phyloP scores from a whole-genome alignment of 306 rosid species.

The Medicago arabica region DNA sequence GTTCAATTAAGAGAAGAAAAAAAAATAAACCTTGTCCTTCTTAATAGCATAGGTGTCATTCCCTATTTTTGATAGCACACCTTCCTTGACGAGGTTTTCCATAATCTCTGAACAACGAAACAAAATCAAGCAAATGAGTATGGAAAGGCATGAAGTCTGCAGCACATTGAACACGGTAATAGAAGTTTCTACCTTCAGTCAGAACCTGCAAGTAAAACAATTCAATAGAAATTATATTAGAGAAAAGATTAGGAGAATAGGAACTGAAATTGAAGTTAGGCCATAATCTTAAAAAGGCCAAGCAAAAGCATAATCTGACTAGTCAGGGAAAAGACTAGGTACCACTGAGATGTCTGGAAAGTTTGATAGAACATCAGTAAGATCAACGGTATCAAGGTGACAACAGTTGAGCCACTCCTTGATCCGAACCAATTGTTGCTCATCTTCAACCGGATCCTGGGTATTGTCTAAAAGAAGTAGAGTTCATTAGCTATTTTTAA shows the following conservation, averaged over 20 bases:
- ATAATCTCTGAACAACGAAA: slow-evolving; percentile 65
- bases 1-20: slow-evolving; percentile 18
- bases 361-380: slow-evolving; percentile 77
- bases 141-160: slow-evolving; percentile 23
- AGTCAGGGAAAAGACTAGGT: slow-evolving; percentile 32
- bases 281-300: slow-evolving; percentile 28
- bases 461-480: slow-evolving; percentile 64
- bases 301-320: slow-evolving; percentile 9
- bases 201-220: slow-evolving; percentile 65
- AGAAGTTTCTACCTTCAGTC: slow-evolving; percentile 69
- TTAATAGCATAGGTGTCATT: slow-evolving; percentile 65
- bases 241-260: slow-evolving; percentile 20
- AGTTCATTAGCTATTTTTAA: slow-evolving; percentile 22
- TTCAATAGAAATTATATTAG: slow-evolving; percentile 37
- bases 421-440: slow-evolving; percentile 69
- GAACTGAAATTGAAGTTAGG: slow-evolving; percentile 22
- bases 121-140: slow-evolving; percentile 38
- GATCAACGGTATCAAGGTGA: slow-evolving; percentile 68
- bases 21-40: slow-evolving; percentile 64
- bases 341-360: slow-evolving; percentile 94
- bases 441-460: slow-evolving; percentile 84
- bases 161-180: slow-evolving; percentile 22
- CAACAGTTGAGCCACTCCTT: slow-evolving; percentile 76
- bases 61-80: slow-evolving; percentile 65
- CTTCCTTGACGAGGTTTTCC: slow-evolving; percentile 75